phyloP scores from a whole-genome alignment of 2,329 filamentous ascomycete species.

The Trichoderma simmonsii region DNA sequence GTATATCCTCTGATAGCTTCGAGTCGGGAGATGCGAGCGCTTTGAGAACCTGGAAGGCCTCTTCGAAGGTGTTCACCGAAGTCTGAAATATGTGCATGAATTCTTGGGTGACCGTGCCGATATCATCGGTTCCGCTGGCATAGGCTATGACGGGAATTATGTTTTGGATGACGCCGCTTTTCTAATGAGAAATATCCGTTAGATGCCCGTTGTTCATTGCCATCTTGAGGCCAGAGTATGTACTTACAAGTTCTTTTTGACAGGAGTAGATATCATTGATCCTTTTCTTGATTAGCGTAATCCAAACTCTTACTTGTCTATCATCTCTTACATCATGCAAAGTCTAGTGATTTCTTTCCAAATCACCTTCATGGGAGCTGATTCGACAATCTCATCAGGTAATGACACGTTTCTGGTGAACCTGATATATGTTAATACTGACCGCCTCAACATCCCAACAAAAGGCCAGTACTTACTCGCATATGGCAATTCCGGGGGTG shows the following conservation, averaged over 20 bases:
- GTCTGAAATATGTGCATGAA: slow-evolving; percentile 2
- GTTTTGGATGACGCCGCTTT: background rate
- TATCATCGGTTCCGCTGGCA: background rate
- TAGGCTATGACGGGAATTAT: slow-evolving; percentile 1
- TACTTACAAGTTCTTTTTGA: slow-evolving; percentile 2
- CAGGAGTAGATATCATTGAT: slow-evolving; percentile 11
- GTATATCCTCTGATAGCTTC: background rate
- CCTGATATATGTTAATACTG: background rate
- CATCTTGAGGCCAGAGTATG: background rate
- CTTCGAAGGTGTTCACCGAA: background rate
- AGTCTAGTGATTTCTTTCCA: slow-evolving; percentile 7
- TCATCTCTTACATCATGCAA: slow-evolving; percentile 1
- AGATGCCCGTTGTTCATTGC: background rate
- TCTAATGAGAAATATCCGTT: background rate
- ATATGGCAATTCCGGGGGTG: background rate
- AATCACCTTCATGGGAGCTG: background rate
- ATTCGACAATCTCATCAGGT: background rate
- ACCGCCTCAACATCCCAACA: background rate
- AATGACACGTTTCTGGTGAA: background rate
- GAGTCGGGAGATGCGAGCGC: background rate
- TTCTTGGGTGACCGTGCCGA: background rate
- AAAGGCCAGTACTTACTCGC: background rate
- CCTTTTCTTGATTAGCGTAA: background rate
- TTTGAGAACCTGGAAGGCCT: background rate
- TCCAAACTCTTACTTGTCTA: background rate